Evolutionary conservation across 2,329 filamentous ascomycete genomes (phyloP), one percentile per base, ranked within the genome.

Genomic region (Aureobasidium sp.): DNA sequence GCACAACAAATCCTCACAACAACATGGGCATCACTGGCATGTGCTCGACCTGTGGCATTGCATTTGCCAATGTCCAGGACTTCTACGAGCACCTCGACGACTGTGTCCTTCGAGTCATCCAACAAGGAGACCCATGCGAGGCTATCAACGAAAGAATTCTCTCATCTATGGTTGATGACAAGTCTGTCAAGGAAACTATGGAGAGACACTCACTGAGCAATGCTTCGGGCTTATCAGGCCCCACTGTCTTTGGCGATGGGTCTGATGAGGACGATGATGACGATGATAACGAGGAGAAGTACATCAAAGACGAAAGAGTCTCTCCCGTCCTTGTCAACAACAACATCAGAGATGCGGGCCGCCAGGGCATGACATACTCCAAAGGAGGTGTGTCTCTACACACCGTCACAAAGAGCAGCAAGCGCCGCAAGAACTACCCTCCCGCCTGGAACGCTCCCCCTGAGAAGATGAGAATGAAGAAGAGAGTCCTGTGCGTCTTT

Each of bases 391-490:
- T 85, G 34, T 77, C 68, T 56, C 74, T 78, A 25, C 66, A 71
- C 22, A 70, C 74, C 30, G 64, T 35, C 57, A 68, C 53, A 48
- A 71, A 70, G 25, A 83, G 88, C 53, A 87, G 89, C 71, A 95
- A 94, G 78, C 91, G 89, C 76, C 83, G 90, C 60, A 90, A 90
- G 68, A 88, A 95, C 68, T 97, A 95, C 68, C 93, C 93, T 11
- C 83, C 87, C 0, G 90, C 87, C 1, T 98, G 93, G 93, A 91
- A 93, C 49, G 93, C 90, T 63, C 81, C 90, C 58, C 84, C 87
- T 64, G 86, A 88, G 63, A 90, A 93, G 74, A 95, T 97, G 88
- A 94, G 87, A 66, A 94, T 95, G 82, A 96, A 94, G 81, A 96
- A 96, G 80, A 87, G 93, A 24, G 89, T 96, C 53, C 78, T 97